A percentile compares a stretch with the other conserved stretches of the same genome.
Evolutionary conservation across 306 rosid species (phyloP).

Genomic region (Corylus heterophylla): DNA sequence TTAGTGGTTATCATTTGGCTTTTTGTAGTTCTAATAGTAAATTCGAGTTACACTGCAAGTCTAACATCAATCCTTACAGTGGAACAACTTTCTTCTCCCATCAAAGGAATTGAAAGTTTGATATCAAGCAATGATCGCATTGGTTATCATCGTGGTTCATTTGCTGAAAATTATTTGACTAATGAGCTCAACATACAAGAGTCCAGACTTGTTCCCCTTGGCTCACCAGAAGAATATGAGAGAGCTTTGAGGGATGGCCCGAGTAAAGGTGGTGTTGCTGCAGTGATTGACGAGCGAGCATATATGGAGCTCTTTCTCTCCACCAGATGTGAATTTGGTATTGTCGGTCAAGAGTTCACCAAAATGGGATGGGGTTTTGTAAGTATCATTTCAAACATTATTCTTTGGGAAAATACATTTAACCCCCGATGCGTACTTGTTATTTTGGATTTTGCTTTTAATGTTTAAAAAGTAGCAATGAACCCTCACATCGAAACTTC

Average conservation of each 20-base stretch:
- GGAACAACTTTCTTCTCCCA: slow-evolving; percentile 69
- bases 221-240: slow-evolving; percentile 52
- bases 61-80: slow-evolving; percentile 95
- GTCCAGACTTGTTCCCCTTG: slow-evolving; percentile 71
- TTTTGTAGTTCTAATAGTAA: slow-evolving; percentile 85
- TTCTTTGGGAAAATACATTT: no score
- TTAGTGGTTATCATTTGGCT: slow-evolving; percentile 81
- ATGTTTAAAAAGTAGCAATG: no score
- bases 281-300: slow-evolving; percentile 79
- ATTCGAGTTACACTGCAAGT: slow-evolving; percentile 94
- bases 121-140: slow-evolving; percentile 57
- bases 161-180: slow-evolving; percentile 49
- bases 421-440: no score
- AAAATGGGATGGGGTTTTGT: slow-evolving; percentile 97
- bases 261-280: slow-evolving; percentile 69
- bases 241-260: slow-evolving; percentile 75
- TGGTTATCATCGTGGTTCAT: slow-evolving; percentile 77
- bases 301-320: slow-evolving; percentile 85
- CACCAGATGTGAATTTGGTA: slow-evolving; percentile 65
- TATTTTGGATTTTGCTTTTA: background rate
- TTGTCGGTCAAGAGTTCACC: slow-evolving; percentile 91
- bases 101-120: slow-evolving; percentile 80
- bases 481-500: no score
- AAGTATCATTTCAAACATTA: slow-evolving; percentile 34
- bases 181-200: slow-evolving; percentile 54